phyloP scores from a whole-genome alignment of 257 asterid species.

The Linaria vulgaris region DNA sequence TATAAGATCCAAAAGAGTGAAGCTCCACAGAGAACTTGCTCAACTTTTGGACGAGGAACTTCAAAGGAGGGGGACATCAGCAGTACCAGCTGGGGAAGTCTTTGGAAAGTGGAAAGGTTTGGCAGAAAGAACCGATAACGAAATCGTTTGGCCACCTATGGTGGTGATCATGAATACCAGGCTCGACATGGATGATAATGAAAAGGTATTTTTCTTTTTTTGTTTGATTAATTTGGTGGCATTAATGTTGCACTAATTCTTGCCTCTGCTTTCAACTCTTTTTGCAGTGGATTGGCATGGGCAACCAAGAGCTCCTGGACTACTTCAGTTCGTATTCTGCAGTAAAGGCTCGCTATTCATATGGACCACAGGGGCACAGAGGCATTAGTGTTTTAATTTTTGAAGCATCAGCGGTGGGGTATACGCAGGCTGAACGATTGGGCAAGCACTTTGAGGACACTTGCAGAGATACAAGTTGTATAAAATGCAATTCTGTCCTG shows the following conservation, averaged over 20 bases:
- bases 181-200: constrained; percentile 45
- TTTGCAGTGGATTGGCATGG: constrained; percentile 73
- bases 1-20: constrained; percentile 48
- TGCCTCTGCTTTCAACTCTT: constrained; percentile 11
- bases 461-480: constrained; percentile 28
- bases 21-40: constrained; percentile 62
- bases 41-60: constrained; percentile 53
- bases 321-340: constrained; percentile 41
- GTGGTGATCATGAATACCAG: constrained; percentile 53
- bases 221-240: constrained; percentile 15
- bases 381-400: constrained; percentile 52
- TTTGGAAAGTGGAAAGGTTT: constrained; percentile 48
- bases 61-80: constrained; percentile 45
- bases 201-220: constrained; percentile 30
- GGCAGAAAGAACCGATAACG: constrained; percentile 37
- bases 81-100: constrained; percentile 46
- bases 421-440: constrained; percentile 54
- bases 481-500: constrained; percentile 30
- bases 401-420: constrained; percentile 59
- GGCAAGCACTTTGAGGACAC: constrained; percentile 48
- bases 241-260: constrained; percentile 21
- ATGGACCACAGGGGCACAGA: constrained; percentile 68
- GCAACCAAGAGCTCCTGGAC: constrained; percentile 53
- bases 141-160: constrained; percentile 62
- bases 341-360: constrained; percentile 44